phyloP scores from a whole-genome alignment of 2,329 filamentous ascomycete genomes.

The Parascedosporium putredinis region DNA sequence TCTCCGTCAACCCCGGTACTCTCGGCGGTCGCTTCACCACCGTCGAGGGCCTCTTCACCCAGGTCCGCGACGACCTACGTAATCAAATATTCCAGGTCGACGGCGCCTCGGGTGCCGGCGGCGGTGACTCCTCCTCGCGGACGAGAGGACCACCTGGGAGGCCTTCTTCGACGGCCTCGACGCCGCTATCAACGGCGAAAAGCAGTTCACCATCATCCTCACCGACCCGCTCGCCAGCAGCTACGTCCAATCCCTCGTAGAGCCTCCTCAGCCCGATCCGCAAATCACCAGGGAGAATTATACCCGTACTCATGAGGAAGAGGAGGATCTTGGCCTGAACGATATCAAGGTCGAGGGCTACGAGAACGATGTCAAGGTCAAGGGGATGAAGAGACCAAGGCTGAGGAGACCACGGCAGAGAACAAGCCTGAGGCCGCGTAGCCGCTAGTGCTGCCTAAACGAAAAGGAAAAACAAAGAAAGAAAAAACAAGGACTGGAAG shows the following conservation, averaged over 20 bases:
- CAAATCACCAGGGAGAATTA: constrained; percentile 78
- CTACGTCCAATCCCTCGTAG: constrained; percentile 84
- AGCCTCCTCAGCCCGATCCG: constrained; percentile 58
- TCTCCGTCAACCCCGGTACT: constrained; percentile 85
- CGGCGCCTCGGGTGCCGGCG: constrained; percentile 29
- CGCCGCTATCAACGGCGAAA: constrained; percentile 67
- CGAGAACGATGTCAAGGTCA: constrained; percentile 47
- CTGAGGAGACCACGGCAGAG: constrained; percentile 17
- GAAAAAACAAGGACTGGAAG: background rate
- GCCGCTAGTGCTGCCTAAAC: background rate
- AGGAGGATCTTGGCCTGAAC: constrained; percentile 79
- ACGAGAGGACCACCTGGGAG: constrained; percentile 64
- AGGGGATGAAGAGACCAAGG: too few species aligned
- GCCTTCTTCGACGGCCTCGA: constrained; percentile 71
- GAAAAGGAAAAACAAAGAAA: background rate
- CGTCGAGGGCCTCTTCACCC: constrained; percentile 83
- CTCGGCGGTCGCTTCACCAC: constrained; percentile 95
- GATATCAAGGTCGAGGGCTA: constrained; percentile 95
- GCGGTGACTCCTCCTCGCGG: constrained; percentile 68
- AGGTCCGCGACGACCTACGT: constrained; percentile 83
- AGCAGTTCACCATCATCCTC: constrained; percentile 72
- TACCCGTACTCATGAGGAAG: constrained; percentile 78
- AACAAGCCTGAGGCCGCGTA: background rate
- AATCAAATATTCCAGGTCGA: constrained; percentile 75
- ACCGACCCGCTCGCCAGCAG: constrained; percentile 84